Base-by-base conservation (phyloP, 176 grass and related monocot species). In the Juncus inflexus region DNA sequence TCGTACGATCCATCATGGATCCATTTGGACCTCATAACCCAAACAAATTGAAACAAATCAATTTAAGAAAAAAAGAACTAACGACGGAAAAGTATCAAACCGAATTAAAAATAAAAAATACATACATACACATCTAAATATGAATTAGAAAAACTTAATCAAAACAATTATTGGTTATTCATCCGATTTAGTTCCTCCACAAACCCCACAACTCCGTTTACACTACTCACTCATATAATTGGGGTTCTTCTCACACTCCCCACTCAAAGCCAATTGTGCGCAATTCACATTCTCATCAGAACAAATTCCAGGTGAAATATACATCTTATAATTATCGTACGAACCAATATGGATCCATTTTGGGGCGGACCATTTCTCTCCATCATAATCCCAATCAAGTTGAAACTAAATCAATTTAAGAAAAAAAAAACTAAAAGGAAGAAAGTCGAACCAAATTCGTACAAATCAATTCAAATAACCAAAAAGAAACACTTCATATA, bases 261-360 rank as follows among this genome's bases (percentile, higher is more conserved):
- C 76, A 3, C 58, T 12, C 51, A 76, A 37, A 63, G 79, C 73
- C 68, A 62, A 86, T 12, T 64, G 55, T 1, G 70, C 40, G 2
- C 68, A 83, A 16, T 55, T 58, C 42, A 78, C 60, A 51, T 55
- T 75, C 28, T 59, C 40, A 50, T 83, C 79, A 47, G 79, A 77
- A 43, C 79, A 90, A 39, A 7, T 54, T 7, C 69, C 3, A 2
- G 56, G 61, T 11, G 78, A 63, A 39, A 62, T 60, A 5, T 64
- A 61, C 43, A 6, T 37, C 62, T 77, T 75, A 38, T 47, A 40
- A 7, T 50, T 40, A 9, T 81, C 74, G 3, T 57, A 86, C 16
- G 83, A 81, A 13, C 67, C 50, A 0, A 74, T 67, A 47, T 86
- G 83, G 42, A 81, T 86, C 83, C 83, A 86, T 73, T 78, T 81